Percentiles rank a stretch among this genome's conserved stretches.
phyloP scores from a whole-genome alignment of 2,329 filamentous ascomycete genomes.

The Alternaria infectoria region DNA sequence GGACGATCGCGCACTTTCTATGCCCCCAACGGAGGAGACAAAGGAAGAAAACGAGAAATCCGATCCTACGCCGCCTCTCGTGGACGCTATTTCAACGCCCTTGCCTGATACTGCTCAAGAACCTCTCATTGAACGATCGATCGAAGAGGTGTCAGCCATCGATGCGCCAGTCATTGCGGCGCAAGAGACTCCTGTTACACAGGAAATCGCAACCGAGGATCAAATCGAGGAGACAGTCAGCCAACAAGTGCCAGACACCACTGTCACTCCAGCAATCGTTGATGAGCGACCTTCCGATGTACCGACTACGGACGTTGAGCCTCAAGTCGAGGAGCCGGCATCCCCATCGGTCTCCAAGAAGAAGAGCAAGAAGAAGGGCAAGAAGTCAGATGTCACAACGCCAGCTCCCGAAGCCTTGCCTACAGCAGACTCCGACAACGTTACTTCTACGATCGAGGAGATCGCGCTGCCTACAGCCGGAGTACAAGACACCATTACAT shows the following conservation, averaged over 20 bases:
- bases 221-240: neutral
- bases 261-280: neutral
- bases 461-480: too few relatives aligned
- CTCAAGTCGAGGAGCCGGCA: conserved; percentile 7
- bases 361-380: conserved; percentile 38
- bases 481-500: neutral
- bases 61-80: conserved; percentile 9
- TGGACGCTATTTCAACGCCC: conserved; percentile 2
- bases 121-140: neutral
- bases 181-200: neutral
- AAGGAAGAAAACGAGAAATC: conserved; percentile 31
- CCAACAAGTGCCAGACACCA: neutral
- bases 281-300: conserved; percentile 11
- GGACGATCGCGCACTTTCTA: conserved; percentile 4
- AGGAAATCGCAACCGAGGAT: neutral
- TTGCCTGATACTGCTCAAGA: neutral
- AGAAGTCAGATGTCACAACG: conserved; percentile 22
- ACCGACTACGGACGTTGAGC: conserved; percentile 7
- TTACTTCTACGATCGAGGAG: too few relatives aligned
- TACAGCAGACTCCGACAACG: conserved; percentile 2
- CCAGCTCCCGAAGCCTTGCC: conserved; percentile 15
- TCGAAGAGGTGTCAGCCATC: neutral
- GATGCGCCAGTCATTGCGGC: neutral
- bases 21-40: conserved; percentile 20
- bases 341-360: conserved; percentile 19